Conservation (phyloP, 441 rosid species). For the Erodium moschatum region DNA sequence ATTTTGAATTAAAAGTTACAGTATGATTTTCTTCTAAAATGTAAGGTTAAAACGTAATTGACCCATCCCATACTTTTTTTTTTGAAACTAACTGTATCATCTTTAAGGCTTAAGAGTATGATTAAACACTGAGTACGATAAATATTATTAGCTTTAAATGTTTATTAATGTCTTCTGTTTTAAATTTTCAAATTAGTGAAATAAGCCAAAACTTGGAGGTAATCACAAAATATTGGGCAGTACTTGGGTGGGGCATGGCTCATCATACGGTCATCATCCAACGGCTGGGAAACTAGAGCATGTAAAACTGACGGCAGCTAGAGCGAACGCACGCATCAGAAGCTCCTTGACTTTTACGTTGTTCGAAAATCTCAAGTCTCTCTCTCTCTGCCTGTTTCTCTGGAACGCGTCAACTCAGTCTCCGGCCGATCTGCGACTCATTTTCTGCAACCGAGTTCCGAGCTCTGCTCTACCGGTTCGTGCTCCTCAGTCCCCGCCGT, state of each 20-base stretch:
- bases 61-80: too few species aligned
- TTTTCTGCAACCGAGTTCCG: neutral
- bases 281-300: neutral
- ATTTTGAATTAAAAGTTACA: too few species aligned
- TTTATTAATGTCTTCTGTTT: neutral
- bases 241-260: neutral
- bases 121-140: too few species aligned
- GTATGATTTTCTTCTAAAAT: too few species aligned
- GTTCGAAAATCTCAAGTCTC: conserved; percentile 3
- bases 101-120: too few species aligned
- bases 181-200: neutral
- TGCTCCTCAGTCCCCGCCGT: conserved; percentile 4
- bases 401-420: conserved; percentile 6
- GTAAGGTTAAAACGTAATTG: too few species aligned
- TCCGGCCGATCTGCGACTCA: conserved; percentile 11
- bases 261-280: neutral
- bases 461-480: neutral
- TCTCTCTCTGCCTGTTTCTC: neutral
- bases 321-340: neutral
- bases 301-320: neutral
- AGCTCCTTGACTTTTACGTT: neutral
- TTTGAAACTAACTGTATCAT: too few species aligned
- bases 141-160: too few species aligned
- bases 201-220: neutral
- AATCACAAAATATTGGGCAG: conserved; percentile 1